Percentiles rank a stretch among this genome's conserved stretches.
phyloP scores from a whole-genome alignment of 139 green algal species.

The Astrephomene gubernaculifera region DNA sequence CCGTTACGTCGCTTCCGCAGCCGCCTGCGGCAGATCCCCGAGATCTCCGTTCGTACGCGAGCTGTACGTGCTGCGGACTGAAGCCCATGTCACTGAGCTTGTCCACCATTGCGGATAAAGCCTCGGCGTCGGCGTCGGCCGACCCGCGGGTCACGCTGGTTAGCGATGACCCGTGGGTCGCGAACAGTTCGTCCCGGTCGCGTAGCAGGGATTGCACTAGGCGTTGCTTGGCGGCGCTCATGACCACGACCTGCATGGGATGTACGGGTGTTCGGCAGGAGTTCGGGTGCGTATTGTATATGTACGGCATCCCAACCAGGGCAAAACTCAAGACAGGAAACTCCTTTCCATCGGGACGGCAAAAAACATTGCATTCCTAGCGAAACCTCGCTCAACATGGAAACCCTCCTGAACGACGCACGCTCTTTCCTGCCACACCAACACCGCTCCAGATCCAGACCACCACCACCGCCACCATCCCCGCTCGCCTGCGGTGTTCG shows the following conservation, averaged over 20 bases:
- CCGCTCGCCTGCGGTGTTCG: conserved; percentile 43
- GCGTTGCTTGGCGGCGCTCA: conserved; percentile 61
- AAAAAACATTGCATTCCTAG: no score
- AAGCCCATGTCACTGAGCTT: conserved; percentile 69
- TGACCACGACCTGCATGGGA: conserved; percentile 46
- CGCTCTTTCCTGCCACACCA: neutral
- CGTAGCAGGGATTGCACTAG: conserved; percentile 58
- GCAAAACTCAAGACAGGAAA: no score
- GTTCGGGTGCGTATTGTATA: no score
- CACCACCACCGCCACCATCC: neutral
- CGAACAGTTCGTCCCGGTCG: conserved; percentile 31
- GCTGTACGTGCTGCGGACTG: conserved; percentile 37
- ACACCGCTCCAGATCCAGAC: no score
- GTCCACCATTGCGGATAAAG: neutral
- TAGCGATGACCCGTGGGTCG: neutral
- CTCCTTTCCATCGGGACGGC: no score
- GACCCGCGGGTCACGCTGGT: neutral
- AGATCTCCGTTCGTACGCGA: conserved; percentile 13
- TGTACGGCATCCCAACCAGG: no score
- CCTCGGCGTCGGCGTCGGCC: neutral
- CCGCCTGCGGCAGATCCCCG: neutral
- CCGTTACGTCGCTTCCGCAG: neutral
- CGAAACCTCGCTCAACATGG: no score
- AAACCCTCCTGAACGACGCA: neutral
- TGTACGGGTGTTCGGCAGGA: no score